A percentile compares a stretch with the other conserved stretches of the same genome.
Conservation (phyloP, 1,284 basidiomycete species). For the Pseudozyma flocculosa region DNA sequence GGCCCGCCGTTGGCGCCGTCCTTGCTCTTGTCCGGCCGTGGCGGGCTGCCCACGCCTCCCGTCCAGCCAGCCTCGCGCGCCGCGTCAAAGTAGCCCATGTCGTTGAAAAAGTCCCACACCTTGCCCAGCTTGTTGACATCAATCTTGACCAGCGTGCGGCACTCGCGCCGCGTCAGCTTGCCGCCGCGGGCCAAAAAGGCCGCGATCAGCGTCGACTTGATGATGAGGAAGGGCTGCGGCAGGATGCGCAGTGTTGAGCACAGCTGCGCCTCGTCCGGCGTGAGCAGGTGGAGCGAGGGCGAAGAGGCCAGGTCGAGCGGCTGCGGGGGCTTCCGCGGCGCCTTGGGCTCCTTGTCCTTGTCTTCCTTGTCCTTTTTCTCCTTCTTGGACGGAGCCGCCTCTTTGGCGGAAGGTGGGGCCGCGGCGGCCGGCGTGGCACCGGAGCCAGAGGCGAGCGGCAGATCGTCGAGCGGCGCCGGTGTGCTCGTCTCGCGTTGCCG, state of each 20-base stretch:
- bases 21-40: slow-evolving; percentile 23
- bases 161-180: slow-evolving; percentile 47
- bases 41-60: slow-evolving; percentile 30
- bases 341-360: slow-evolving; percentile 21
- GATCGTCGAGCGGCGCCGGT: slow-evolving; percentile 26
- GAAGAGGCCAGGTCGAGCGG: slow-evolving; percentile 48
- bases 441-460: slow-evolving; percentile 1
- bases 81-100: slow-evolving; percentile 51
- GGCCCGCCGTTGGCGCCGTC: not conserved
- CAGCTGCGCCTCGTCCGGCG: slow-evolving; percentile 45
- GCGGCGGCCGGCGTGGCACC: slow-evolving; percentile 5
- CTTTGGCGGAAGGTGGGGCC: slow-evolving; percentile 14
- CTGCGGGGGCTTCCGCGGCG: slow-evolving; percentile 37
- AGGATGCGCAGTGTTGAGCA: slow-evolving; percentile 52
- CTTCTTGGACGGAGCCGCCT: slow-evolving; percentile 10
- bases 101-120: slow-evolving; percentile 53
- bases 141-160: slow-evolving; percentile 46
- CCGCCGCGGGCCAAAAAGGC: slow-evolving; percentile 44
- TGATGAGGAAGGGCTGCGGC: slow-evolving; percentile 52
- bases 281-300: slow-evolving; percentile 51
- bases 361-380: slow-evolving; percentile 11
- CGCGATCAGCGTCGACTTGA: slow-evolving; percentile 53
- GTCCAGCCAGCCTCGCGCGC: slow-evolving; percentile 35
- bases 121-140: slow-evolving; percentile 53
- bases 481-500: slow-evolving; percentile 43